Evolutionary conservation across 2,329 filamentous ascomycete genomes (phyloP), one percentile per base, ranked within the genome.

Genomic region (Beauveria bassiana): DNA sequence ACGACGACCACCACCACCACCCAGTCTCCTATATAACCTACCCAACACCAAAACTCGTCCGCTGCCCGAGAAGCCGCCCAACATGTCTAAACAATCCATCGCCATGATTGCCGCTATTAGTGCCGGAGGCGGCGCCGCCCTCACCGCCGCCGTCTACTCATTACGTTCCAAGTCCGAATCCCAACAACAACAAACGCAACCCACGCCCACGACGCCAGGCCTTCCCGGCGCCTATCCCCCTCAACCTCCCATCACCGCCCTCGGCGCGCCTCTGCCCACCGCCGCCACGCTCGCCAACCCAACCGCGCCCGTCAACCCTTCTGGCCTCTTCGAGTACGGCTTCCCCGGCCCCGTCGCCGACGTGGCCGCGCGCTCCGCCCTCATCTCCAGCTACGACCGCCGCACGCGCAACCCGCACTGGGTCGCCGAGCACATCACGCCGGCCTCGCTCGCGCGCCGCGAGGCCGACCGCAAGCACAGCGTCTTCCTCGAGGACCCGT

Each of bases 361-460:
- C 75, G 81, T 96, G 49, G 87, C 92, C 61, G 83, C 82, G 61
- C 88, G 91, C 43, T 79, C 85, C 28, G 89, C 91, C 40, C 83
- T 98, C 59, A 83, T 93, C 66, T 96, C 93, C 38, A 87, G 89
- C 68, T 99, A 88, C 82, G 93, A 99, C 77, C 91, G 95, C 31
- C 88, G 91, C 64, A 88, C 86, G 49, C 86, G 93, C 71, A 99
- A 99, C 77, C 95, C 95, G 34, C 84, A 90, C 73, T 99, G 93
- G 93, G 95, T 93, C 9, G 87, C 89, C 65, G 95, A 99, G 79
- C 95, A 99, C 80, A 97, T 99, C 75, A 99, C 95, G 0, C 86
- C 92, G 1, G 84, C 86, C 42, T 98, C 93, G 0, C 84, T 99
- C 16, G 81, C 88, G 3, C 73, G 80, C 57, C 86, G 86, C 65